Evolutionary conservation across 495 filamentous ascomycete genomes (phyloP), one percentile per base, ranked within the genome.

Genomic region (Elaphomyces granulatus): DNA sequence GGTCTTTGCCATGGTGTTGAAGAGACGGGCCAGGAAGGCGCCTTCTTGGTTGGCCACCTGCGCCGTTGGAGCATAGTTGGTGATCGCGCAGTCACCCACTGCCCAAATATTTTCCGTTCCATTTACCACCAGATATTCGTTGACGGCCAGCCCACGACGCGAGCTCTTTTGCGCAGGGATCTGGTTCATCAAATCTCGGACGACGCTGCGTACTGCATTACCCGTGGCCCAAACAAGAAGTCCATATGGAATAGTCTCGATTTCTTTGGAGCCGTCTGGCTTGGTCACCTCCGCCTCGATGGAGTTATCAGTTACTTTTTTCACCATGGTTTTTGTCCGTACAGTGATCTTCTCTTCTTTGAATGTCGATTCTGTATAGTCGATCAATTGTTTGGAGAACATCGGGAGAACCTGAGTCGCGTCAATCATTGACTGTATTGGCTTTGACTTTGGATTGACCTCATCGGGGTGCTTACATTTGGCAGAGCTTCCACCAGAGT

Each of bases 361-460:
- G 73, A 99, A 94, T 40, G 87, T 93, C 58, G 83, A 85, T 65
- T 96, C 92, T 47, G 92, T 96, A 70, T 96, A 99, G 56, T 99
- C 88, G 60, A 96, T 96, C 47, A 99, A 70, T 58, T 94, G 83
- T 72, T 96, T 96, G 58, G 86, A 94, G 74, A 99, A 99, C 80
- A 85, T 90, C 50, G 90, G 90, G 26, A 98, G 75, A 26, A 96
- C 66, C 64, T 68, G 31, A 23, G 39, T 14, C 14, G 18, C 32
- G 12, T 28, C 12, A 28, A 12, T 6, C 6, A 28, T 18, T 19
- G 32, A 10, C n/a, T 43, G 35, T 37, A 26, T 32, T 35, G 9
- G 17, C 23, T 15, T 3, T 6, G 16, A 17, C 20, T 16, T 16
- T 17, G 20, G 14, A 48, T n/a, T n/a, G n/a, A n/a, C n/a, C n/a